A percentile compares a stretch with the other conserved stretches of the same genome.
These are phyloP conservation scores for Lecanosticta acicola DNA, from an alignment of 2,329 filamentous ascomycete genomes.

Conservation along the genomic window DNA sequence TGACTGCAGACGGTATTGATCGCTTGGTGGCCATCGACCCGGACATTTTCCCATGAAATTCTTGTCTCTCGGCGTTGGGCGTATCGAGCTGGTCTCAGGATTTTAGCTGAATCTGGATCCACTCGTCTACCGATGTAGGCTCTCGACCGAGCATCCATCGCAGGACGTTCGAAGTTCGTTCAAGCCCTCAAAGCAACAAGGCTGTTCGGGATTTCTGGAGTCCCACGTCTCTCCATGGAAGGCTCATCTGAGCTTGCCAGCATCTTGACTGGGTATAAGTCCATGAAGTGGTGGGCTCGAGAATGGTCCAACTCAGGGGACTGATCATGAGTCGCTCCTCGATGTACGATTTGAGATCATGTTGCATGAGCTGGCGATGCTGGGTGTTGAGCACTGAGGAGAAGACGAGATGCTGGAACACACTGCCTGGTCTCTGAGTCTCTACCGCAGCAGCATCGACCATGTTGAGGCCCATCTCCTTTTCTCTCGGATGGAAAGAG, in stretches of 20 bases:
- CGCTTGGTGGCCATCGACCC: neutral
- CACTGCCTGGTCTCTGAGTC: conserved; percentile 11
- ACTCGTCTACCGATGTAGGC: conserved; percentile 12
- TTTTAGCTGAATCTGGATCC: conserved; percentile 11
- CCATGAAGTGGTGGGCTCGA: conserved; percentile 35
- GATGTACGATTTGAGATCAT: conserved; percentile 34
- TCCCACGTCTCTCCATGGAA: conserved; percentile 10
- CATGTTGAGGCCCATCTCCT: conserved; percentile 35
- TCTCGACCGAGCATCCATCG: conserved; percentile 14
- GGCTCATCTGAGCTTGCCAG: conserved; percentile 22
- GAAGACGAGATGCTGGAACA: conserved; percentile 35
- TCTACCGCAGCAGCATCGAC: conserved; percentile 33
- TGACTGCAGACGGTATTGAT: neutral
- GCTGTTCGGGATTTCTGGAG: conserved; percentile 17
- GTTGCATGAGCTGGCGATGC: conserved; percentile 34
- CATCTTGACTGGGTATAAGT: conserved; percentile 23
- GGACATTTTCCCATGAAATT: conserved; percentile 2
- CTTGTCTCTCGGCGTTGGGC: too few relatives aligned
- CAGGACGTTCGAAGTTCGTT: conserved; percentile 15
- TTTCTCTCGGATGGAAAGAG: conserved; percentile 33
- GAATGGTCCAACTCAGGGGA: conserved; percentile 32
- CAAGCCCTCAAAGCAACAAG: conserved; percentile 25
- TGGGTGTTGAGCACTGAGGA: conserved; percentile 32
- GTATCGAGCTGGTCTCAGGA: too few relatives aligned
- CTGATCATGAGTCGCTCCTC: conserved; percentile 35